A percentile compares a stretch with the other conserved stretches of the same genome.
Conservation (phyloP, 2,329 filamentous ascomycete species). For the Colletotrichum agaves region DNA sequence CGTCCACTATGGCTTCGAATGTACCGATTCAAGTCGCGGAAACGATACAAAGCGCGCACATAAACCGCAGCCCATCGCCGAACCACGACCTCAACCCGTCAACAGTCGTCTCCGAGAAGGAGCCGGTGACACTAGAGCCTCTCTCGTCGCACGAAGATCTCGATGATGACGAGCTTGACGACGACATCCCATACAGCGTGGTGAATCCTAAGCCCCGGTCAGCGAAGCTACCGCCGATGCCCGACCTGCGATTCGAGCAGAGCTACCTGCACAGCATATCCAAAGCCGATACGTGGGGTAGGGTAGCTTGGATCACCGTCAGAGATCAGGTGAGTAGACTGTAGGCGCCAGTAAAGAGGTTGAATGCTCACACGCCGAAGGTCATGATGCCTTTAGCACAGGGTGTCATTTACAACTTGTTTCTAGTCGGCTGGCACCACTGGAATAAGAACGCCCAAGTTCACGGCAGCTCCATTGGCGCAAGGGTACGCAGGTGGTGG, state of each 20-base stretch:
- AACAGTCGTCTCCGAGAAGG: constrained; percentile 75
- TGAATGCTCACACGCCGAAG: constrained; percentile 52
- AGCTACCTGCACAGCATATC: constrained; percentile 94
- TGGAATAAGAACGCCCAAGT: constrained; percentile 86
- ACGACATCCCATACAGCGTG: constrained; percentile 76
- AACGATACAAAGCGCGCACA: constrained; percentile 82
- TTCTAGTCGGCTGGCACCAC: constrained; percentile 86
- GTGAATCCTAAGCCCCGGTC: constrained; percentile 63
- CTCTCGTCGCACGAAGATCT: constrained; percentile 50
- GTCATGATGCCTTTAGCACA: constrained; percentile 88
- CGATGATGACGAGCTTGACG: constrained; percentile 61
- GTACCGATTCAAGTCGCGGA: constrained; percentile 77
- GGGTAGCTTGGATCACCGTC: constrained; percentile 84
- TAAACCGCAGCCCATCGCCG: constrained; percentile 78
- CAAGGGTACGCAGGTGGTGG: constrained; percentile 89
- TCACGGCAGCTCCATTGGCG: constrained; percentile 80
- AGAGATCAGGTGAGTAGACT: constrained; percentile 80
- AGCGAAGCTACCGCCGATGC: constrained; percentile 70
- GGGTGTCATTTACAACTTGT: constrained; percentile 88
- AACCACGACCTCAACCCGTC: constrained; percentile 83
- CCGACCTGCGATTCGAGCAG: constrained; percentile 96
- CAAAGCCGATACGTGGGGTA: constrained; percentile 81
- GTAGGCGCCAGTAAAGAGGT: background rate
- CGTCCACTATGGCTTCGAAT: constrained; percentile 58
- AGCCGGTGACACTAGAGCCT: constrained; percentile 52